phyloP scores from a whole-genome alignment of 352 stramenopile species.

The Phytophthora cactorum region DNA sequence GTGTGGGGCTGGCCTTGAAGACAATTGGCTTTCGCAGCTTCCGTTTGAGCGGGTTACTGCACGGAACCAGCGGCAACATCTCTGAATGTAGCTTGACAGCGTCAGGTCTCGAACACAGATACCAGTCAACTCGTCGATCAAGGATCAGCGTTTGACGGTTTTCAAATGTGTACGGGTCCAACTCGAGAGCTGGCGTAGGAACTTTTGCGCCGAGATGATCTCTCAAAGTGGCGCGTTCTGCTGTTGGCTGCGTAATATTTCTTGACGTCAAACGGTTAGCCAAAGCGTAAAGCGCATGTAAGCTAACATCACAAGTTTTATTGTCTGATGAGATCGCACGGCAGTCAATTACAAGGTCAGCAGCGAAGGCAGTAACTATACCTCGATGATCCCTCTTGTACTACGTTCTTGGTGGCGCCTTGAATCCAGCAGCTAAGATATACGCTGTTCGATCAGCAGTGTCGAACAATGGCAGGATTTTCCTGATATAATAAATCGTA shows the following conservation, averaged over 20 bases:
- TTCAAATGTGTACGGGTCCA: conserved; percentile 67
- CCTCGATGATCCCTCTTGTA: conserved; percentile 40
- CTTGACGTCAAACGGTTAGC: conserved; percentile 36
- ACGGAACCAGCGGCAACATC: conserved; percentile 58
- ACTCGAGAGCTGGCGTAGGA: conserved; percentile 2
- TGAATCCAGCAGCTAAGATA: conserved; percentile 32
- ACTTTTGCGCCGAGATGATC: background rate
- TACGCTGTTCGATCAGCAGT: conserved; percentile 37
- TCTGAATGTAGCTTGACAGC: conserved; percentile 59
- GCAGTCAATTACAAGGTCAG: conserved; percentile 22
- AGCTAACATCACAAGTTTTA: conserved; percentile 13
- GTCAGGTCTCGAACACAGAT: conserved; percentile 48
- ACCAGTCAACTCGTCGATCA: conserved; percentile 45
- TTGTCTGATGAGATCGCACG: conserved; percentile 31
- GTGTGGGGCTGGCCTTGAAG: conserved; percentile 40
- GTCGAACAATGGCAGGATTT: conserved; percentile 18
- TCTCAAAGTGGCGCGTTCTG: background rate
- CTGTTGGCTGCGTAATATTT: conserved; percentile 16
- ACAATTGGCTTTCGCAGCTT: conserved; percentile 65
- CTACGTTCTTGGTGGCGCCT: conserved; percentile 33
- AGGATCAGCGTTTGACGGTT: conserved; percentile 58
- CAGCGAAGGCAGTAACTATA: conserved; percentile 36
- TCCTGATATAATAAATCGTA: conserved; percentile 28
- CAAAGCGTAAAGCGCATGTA: background rate
- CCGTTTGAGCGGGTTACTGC: conserved; percentile 45